Conservation (phyloP, 345 rosid species). For the Theobroma cacao region DNA sequence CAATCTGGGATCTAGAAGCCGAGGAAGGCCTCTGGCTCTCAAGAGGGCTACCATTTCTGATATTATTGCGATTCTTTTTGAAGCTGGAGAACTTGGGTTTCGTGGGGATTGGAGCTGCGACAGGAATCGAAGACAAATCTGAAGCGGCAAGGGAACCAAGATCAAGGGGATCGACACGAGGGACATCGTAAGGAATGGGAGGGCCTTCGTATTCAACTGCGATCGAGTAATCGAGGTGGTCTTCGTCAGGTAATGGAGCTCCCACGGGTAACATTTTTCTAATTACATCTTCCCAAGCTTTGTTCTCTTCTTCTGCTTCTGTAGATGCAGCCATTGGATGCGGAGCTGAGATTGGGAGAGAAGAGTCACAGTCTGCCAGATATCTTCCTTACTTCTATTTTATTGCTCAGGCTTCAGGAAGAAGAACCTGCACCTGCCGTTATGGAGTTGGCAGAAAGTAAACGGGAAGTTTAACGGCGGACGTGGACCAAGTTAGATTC, state of each 20-base stretch:
- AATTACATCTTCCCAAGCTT: constrained; percentile 32
- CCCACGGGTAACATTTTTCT: constrained; percentile 42
- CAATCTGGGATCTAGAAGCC: constrained; percentile 13
- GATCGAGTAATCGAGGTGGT: constrained; percentile 54
- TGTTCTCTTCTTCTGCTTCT: constrained; percentile 18
- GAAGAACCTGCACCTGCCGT: neutral
- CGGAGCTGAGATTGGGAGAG: neutral
- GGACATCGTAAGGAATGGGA: constrained; percentile 46
- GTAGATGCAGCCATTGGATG: constrained; percentile 12
- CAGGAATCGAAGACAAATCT: constrained; percentile 26
- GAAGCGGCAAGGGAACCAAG: constrained; percentile 20
- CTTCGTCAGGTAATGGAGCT: constrained; percentile 43
- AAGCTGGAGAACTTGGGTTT: constrained; percentile 26
- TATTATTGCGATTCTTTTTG: constrained; percentile 5
- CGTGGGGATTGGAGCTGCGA: constrained; percentile 22
- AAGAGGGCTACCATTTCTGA: constrained; percentile 19
- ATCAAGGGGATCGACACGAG: constrained; percentile 43
- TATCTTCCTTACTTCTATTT: neutral
- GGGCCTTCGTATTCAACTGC: constrained; percentile 62
- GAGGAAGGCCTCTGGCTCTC: constrained; percentile 8
- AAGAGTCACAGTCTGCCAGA: neutral
- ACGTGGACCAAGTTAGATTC: neutral
- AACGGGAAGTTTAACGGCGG: neutral
- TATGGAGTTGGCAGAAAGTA: constrained; percentile 5
- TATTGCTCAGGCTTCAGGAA: neutral